Evolutionary conservation across 345 rosid genomes (phyloP).

Genomic region (Capsella bursapastoris): DNA sequence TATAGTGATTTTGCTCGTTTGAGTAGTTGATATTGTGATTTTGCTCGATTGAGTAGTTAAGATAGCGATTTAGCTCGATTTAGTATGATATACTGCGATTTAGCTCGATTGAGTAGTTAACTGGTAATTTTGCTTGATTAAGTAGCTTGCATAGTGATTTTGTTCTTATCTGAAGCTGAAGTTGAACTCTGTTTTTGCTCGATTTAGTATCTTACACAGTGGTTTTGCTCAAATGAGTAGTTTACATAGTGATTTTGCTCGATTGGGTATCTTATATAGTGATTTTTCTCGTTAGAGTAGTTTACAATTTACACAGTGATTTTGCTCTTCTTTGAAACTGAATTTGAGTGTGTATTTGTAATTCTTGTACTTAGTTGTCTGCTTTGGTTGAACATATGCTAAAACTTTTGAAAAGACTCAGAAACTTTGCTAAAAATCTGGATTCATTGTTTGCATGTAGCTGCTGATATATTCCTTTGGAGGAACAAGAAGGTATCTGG

Average conservation of each 20-base stretch:
- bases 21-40: not conserved
- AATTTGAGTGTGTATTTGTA: not conserved
- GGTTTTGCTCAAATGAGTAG: too few relatives aligned
- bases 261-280: not conserved
- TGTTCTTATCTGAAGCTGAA: not conserved
- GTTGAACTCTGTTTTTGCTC: too few relatives aligned
- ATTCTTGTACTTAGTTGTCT: not conserved
- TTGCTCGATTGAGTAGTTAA: not conserved
- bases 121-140: too few relatives aligned
- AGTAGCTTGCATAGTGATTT: not conserved
- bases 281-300: not conserved
- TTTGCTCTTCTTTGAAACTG: not conserved
- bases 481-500: slow-evolving; percentile 88
- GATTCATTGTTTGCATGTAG: slow-evolving; percentile 41
- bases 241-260: too few relatives aligned
- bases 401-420: not conserved
- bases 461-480: slow-evolving; percentile 87
- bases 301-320: not conserved
- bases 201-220: not conserved
- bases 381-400: not conserved
- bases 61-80: not conserved
- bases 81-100: not conserved
- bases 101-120: not conserved
- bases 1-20: not conserved
- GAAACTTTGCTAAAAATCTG: not conserved